phyloP scores from a whole-genome alignment of 2,329 filamentous ascomycete genomes.

The Coniella vitis region DNA sequence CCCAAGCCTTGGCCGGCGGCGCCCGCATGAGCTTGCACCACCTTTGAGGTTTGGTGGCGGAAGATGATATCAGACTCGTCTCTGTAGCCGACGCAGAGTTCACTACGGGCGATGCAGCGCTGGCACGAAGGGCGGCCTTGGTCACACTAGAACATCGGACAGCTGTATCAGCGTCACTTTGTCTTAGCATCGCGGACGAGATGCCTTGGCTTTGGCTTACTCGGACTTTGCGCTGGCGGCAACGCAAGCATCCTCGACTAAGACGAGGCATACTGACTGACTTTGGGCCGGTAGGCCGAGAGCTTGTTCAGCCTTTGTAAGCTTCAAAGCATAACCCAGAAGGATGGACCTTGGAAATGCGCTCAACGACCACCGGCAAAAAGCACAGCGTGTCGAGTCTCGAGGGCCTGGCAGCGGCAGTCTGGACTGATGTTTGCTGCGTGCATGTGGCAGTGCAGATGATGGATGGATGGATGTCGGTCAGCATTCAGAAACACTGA shows the following conservation, averaged over 20 bases:
- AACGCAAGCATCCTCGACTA: slow-evolving; percentile 28
- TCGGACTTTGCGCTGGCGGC: slow-evolving; percentile 25
- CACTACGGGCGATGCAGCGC: slow-evolving; percentile 30
- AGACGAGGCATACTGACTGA: slow-evolving; percentile 7
- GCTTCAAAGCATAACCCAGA: background rate
- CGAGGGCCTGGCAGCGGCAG: too few species aligned
- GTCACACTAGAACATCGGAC: slow-evolving; percentile 23
- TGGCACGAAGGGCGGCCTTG: slow-evolving; percentile 28
- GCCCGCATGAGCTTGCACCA: slow-evolving; percentile 18
- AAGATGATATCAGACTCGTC: slow-evolving; percentile 32
- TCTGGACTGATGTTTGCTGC: too few species aligned
- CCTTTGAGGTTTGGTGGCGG: slow-evolving; percentile 28
- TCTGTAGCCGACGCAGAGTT: slow-evolving; percentile 31
- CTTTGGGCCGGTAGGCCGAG: too few species aligned
- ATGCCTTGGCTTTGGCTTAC: slow-evolving; percentile 5
- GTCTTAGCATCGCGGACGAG: background rate
- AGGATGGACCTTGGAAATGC: too few species aligned
- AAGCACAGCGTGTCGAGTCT: too few species aligned
- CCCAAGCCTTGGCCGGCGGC: too few species aligned
- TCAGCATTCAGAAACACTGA: too few species aligned
- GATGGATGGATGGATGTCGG: too few species aligned
- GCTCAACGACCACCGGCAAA: too few species aligned
- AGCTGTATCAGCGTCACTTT: background rate
- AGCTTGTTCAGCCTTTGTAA: too few species aligned
- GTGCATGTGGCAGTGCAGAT: too few species aligned